Evolutionary conservation across 176 grass and related monocot species (phyloP), one percentile per base, ranked within the genome.

Genomic region (Avena insularis): DNA sequence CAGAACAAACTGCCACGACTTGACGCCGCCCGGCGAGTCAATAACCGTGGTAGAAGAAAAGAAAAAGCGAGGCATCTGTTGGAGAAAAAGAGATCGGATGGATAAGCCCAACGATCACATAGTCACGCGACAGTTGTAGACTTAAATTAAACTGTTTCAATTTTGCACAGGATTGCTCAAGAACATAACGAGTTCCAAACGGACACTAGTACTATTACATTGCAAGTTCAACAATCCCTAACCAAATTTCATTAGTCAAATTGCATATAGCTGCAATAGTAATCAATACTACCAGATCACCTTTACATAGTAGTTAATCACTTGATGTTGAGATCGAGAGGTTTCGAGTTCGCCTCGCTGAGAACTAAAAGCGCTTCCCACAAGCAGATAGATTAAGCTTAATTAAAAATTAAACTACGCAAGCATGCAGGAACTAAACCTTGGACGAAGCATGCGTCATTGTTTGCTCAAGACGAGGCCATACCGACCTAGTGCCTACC

Each of bases 401-500:
- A 68, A 68, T 43, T 85, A 55, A 14, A 29, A 57, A 71, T 16
- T 45, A 55, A 56, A 63, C 7, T 65, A 75, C 2, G 65, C 50
- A 57, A 57, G 4, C 48, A 77, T 50, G 79, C 16, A 68, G 12
- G 47, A 77, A 21, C 2, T 9, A 55, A 77, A 85, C 70, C 59
- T 59, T 76, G 63, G 27, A 66, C 1, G 16, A 29, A 54, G 61
- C 29, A 38, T 48, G 66, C 36, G 36, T 50, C 73, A 38, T 8
- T 50, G 49, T 57, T 76, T 64, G 25, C 5, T 7, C 29, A 13
- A 13, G 45, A n/a, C 47, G 27, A 12, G 35, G 21, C 29, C 61
- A 13, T 70, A 64, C 59, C 31, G 11, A 12, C 58, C 78, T 82
- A 86, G 27, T 61, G 71, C 78, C 25, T 77, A 1, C 16, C 82